Conservation (phyloP, 2,329 filamentous ascomycete genomes). For the Pyrenophora tritici-repentis region DNA sequence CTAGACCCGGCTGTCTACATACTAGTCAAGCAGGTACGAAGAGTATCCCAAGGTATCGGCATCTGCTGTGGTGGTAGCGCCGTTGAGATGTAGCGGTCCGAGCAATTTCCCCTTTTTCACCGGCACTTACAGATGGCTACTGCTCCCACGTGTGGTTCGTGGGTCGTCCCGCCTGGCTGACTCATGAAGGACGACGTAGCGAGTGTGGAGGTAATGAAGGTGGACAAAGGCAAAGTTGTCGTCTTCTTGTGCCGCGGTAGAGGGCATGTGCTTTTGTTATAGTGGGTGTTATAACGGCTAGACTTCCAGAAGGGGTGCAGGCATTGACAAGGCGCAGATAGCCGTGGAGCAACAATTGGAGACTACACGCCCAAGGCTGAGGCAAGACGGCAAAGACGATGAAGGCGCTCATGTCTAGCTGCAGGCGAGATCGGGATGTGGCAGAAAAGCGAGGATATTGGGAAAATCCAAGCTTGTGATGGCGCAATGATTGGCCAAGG, state of each 20-base stretch:
- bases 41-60: not conserved
- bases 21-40: too few relatives aligned
- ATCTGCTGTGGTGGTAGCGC: not conserved
- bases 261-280: not conserved
- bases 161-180: slow-evolving; percentile 16
- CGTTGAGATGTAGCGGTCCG: not conserved
- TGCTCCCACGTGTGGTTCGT: slow-evolving; percentile 25
- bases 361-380: slow-evolving; percentile 1
- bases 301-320: not conserved
- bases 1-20: too few relatives aligned
- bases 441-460: slow-evolving; percentile 13
- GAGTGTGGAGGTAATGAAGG: too few relatives aligned
- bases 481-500: slow-evolving; percentile 29
- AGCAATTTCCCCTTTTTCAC: slow-evolving; percentile 10
- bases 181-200: slow-evolving; percentile 1
- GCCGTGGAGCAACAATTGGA: not conserved
- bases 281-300: not conserved
- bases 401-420: slow-evolving; percentile 3
- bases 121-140: slow-evolving; percentile 19
- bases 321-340: not conserved
- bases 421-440: not conserved
- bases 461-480: slow-evolving; percentile 14
- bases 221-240: too few relatives aligned
- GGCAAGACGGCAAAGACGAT: slow-evolving; percentile 10
- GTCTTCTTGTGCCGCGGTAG: too few relatives aligned